Conservation (phyloP, 352 stramenopile genomes). For the Phytophthora crassamura region DNA sequence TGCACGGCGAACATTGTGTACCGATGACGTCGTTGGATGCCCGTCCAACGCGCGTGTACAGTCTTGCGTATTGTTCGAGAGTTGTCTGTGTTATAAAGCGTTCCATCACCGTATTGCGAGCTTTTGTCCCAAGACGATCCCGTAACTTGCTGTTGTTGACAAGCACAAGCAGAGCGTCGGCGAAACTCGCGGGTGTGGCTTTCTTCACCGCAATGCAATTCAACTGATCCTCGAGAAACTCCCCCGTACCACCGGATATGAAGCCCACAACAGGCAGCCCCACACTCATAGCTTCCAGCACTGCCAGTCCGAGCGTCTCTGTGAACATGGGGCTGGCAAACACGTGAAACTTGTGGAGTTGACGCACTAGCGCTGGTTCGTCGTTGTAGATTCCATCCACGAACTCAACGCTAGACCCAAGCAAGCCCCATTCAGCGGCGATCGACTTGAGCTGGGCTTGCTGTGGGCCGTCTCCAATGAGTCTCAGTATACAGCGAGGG, state of each 20-base stretch:
- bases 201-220: conserved; percentile 54
- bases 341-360: conserved; percentile 50
- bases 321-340: conserved; percentile 50
- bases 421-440: conserved; percentile 40
- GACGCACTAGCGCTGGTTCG: conserved; percentile 33
- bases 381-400: conserved; percentile 56
- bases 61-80: conserved; percentile 40
- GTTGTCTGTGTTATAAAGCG: conserved; percentile 38
- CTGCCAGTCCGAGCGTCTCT: conserved; percentile 61
- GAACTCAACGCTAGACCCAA: conserved; percentile 44
- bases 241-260: conserved; percentile 43
- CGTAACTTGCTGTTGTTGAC: conserved; percentile 27
- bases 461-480: conserved; percentile 51
- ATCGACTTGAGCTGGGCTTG: conserved; percentile 35
- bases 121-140: conserved; percentile 36
- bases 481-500: conserved; percentile 27
- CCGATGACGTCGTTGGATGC: background rate
- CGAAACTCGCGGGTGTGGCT: conserved; percentile 37
- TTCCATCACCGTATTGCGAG: conserved; percentile 43
- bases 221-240: conserved; percentile 52
- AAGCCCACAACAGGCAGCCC: conserved; percentile 61
- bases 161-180: conserved; percentile 39
- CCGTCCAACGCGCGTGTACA: conserved; percentile 48
- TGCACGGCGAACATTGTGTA: conserved; percentile 2
- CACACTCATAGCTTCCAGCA: conserved; percentile 67